Evolutionary conservation across 805 yeast species (phyloP).

Genomic region (Wickerhamiella vanderwaltii): DNA sequence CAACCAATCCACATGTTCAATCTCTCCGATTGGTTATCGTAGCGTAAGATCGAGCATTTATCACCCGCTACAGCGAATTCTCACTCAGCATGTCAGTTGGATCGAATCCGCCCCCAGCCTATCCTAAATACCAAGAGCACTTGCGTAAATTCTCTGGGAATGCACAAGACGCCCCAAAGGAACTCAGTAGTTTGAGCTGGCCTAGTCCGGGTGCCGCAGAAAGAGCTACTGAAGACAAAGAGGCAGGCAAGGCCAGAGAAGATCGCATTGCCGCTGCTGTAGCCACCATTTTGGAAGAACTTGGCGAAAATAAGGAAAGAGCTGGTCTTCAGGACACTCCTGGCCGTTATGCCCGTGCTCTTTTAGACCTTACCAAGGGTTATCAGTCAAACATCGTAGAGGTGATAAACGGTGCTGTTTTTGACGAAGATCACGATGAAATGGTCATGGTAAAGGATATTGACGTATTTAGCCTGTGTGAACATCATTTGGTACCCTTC

Average conservation of each 20-base stretch:
- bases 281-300: slow-evolving; percentile 51
- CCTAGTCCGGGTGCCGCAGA: slow-evolving; percentile 76
- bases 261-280: slow-evolving; percentile 77
- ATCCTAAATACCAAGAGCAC: slow-evolving; percentile 23
- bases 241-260: slow-evolving; percentile 55
- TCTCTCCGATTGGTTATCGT: too few relatives aligned
- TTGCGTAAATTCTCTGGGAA: slow-evolving; percentile 22
- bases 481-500: slow-evolving; percentile 96
- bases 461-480: slow-evolving; percentile 84
- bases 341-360: slow-evolving; percentile 89
- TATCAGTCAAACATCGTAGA: slow-evolving; percentile 88
- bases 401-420: slow-evolving; percentile 87
- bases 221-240: slow-evolving; percentile 57
- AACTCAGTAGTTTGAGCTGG: slow-evolving; percentile 87
- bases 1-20: too few relatives aligned
- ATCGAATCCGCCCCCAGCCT: slow-evolving; percentile 18
- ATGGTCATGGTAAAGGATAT: slow-evolving; percentile 97
- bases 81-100: slow-evolving; percentile 11
- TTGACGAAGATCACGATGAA: slow-evolving; percentile 97
- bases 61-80: not conserved
- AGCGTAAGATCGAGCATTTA: too few relatives aligned
- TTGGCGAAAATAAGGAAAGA: slow-evolving; percentile 83
- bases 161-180: slow-evolving; percentile 27
- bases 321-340: slow-evolving; percentile 93
- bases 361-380: slow-evolving; percentile 91